These are phyloP conservation scores for Solanum ossicruentum DNA, from an alignment of 257 asterid genomes.

Conservation along the genomic window DNA sequence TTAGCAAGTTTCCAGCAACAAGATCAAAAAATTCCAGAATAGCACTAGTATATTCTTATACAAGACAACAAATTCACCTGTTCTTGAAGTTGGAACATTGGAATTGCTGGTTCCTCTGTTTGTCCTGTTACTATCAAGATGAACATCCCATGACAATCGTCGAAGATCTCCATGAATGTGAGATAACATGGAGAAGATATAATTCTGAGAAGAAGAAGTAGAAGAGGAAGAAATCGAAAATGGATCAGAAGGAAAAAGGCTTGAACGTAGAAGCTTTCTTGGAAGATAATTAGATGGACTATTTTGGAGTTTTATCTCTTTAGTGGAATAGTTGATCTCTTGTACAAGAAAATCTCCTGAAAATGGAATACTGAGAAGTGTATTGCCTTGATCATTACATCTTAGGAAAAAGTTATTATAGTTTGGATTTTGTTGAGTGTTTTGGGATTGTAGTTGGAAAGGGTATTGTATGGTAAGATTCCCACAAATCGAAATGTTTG, in stretches of 20 bases:
- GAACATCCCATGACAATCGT: conserved; percentile 1
- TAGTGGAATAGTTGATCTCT: not conserved
- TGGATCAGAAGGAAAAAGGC: not conserved
- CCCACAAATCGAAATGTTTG: not conserved
- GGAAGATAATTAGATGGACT: conserved; percentile 10
- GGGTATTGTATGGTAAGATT: not conserved
- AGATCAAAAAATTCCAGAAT: not conserved
- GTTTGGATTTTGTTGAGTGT: not conserved
- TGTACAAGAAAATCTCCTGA: not conserved
- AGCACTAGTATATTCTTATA: not conserved
- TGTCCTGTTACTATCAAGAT: not conserved
- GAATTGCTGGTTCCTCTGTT: not conserved
- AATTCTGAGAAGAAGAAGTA: not conserved
- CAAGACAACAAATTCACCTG: not conserved
- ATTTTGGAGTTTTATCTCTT: conserved; percentile 6
- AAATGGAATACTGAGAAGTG: not conserved
- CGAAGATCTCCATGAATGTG: not conserved
- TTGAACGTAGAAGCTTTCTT: not conserved
- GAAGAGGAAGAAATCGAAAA: not conserved
- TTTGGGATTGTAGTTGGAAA: not conserved
- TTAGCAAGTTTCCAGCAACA: too few relatives aligned
- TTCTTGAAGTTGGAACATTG: not conserved
- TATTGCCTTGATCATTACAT: not conserved
- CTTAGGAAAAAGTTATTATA: not conserved
- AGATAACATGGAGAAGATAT: conserved; percentile 10